A percentile compares a stretch with the other conserved stretches of the same genome.
phyloP scores from a whole-genome alignment of 805 yeast species.

The Dipodascus albidus region DNA sequence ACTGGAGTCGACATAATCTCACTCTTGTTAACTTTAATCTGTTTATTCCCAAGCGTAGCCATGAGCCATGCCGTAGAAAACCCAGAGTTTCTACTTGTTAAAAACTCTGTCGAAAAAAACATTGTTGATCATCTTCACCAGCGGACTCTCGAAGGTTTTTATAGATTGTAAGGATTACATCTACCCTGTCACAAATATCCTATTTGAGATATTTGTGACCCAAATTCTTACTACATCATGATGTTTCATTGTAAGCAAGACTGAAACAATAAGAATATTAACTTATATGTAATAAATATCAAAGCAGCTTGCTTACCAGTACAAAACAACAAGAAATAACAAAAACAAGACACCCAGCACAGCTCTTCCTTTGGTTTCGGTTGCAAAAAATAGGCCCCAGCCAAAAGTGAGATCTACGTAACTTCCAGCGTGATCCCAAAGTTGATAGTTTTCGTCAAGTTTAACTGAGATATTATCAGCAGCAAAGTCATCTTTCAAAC shows the following conservation, averaged over 20 bases:
- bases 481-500: neutral
- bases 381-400: neutral
- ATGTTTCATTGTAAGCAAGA: too few relatives aligned
- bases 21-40: neutral
- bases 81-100: neutral
- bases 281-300: too few relatives aligned
- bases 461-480: neutral
- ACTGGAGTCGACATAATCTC: neutral
- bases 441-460: neutral
- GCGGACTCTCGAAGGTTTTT: neutral
- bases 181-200: neutral
- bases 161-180: neutral
- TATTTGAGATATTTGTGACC: neutral
- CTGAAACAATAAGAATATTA: too few relatives aligned
- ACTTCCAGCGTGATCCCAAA: slow-evolving; percentile 4
- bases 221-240: too few relatives aligned
- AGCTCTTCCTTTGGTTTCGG: neutral
- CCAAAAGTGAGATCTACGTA: slow-evolving; percentile 4
- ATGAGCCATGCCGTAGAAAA: neutral
- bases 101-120: neutral
- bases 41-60: neutral
- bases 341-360: neutral
- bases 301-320: too few relatives aligned
- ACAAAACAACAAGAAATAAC: neutral
- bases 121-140: too few relatives aligned